Conservation (phyloP, 148 eudicot genomes). For the Spergularia marina region DNA sequence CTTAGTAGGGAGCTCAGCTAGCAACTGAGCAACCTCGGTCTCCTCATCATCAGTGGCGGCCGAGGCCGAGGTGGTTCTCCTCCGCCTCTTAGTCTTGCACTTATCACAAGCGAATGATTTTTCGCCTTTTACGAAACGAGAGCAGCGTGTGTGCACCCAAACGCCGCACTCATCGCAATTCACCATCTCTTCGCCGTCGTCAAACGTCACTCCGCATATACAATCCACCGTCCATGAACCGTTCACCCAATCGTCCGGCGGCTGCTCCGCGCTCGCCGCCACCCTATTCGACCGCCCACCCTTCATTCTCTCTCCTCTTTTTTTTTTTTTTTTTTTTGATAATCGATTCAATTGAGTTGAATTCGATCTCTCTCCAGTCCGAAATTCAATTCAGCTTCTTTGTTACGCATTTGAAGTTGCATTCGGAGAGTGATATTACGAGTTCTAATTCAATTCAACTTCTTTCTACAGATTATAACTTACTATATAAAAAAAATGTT, state of each 20-base stretch:
- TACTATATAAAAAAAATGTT: too few species aligned
- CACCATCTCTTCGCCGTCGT: conserved; percentile 98
- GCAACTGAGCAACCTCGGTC: conserved; percentile 87
- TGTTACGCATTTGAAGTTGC: too few species aligned
- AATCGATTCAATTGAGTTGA: too few species aligned
- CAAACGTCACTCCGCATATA: conserved; percentile 81
- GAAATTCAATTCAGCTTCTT: too few species aligned
- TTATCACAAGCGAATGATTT: conserved; percentile 83
- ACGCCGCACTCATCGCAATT: conserved; percentile 91
- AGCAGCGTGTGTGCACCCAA: conserved; percentile 95
- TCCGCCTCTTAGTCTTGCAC: conserved; percentile 55
- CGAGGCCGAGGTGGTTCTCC: not conserved
- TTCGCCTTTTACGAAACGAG: conserved; percentile 69
- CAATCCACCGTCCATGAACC: conserved; percentile 98
- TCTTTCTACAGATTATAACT: too few species aligned
- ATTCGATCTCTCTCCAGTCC: too few species aligned
- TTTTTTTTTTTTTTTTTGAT: too few species aligned
- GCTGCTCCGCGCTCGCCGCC: conserved; percentile 39
- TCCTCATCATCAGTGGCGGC: conserved; percentile 51
- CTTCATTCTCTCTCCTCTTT: conserved; percentile 40
- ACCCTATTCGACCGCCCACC: conserved; percentile 64
- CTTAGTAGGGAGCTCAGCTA: conserved; percentile 77
- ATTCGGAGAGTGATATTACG: too few species aligned
- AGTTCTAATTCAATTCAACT: too few species aligned
- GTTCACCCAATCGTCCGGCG: conserved; percentile 87